Percentiles rank a stretch among this genome's conserved stretches.
These are phyloP conservation scores for Pythium sp. DNA, from an alignment of 352 stramenopile species.

Conservation along the genomic window DNA sequence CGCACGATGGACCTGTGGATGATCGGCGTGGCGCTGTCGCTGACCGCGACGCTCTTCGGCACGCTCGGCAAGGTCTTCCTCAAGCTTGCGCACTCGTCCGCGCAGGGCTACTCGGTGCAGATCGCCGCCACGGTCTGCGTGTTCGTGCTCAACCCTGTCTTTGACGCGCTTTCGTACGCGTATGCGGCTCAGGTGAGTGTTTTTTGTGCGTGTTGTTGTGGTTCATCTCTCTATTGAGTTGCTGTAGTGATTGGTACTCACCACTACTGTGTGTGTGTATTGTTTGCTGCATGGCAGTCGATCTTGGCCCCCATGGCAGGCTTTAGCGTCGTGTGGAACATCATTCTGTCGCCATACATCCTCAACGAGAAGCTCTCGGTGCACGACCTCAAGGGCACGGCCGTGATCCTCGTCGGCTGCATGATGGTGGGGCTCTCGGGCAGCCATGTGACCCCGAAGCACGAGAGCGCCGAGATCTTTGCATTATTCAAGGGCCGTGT, in stretches of 20 bases:
- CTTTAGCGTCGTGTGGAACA: slow-evolving; percentile 89
- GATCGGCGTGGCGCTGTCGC: slow-evolving; percentile 73
- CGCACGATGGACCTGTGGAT: slow-evolving; percentile 43
- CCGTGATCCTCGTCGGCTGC: slow-evolving; percentile 75
- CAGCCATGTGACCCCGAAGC: slow-evolving; percentile 75
- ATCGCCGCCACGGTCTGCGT: slow-evolving; percentile 75
- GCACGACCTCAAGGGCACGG: slow-evolving; percentile 68
- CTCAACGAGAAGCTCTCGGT: slow-evolving; percentile 75
- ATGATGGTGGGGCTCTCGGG: slow-evolving; percentile 74
- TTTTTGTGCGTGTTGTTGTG: slow-evolving; percentile 18
- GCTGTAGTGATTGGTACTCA: background rate
- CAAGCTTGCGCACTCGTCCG: slow-evolving; percentile 76
- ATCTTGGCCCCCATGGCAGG: slow-evolving; percentile 85
- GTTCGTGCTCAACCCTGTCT: slow-evolving; percentile 82
- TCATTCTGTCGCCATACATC: slow-evolving; percentile 78
- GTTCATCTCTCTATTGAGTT: background rate
- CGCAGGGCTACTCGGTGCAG: slow-evolving; percentile 52
- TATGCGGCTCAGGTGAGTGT: slow-evolving; percentile 72
- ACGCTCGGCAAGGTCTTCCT: slow-evolving; percentile 86
- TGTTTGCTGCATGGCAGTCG: slow-evolving; percentile 33
- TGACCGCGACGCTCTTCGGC: slow-evolving; percentile 80
- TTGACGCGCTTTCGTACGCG: slow-evolving; percentile 85
- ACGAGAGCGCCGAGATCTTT: slow-evolving; percentile 77
- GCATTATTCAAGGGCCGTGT: slow-evolving; percentile 63
- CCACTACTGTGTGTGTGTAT: background rate